Evolutionary conservation across 2,329 filamentous ascomycete species (phyloP).

Genomic region (Coniella vitis): DNA sequence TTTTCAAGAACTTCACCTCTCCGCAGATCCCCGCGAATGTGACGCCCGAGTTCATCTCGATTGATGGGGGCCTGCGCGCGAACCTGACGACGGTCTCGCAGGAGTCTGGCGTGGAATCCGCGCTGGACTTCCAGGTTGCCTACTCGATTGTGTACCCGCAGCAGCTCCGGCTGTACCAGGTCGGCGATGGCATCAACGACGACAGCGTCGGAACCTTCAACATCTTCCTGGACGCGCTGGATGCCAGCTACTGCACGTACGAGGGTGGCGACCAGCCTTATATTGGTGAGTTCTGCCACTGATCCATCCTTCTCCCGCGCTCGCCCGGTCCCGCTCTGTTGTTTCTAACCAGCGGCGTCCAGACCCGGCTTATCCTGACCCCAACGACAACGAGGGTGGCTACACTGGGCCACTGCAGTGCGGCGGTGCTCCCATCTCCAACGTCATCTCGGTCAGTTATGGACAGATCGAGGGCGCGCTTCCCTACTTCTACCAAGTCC

Average conservation of each 20-base stretch:
- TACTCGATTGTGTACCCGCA: constrained; percentile 35
- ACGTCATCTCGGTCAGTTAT: constrained; percentile 6
- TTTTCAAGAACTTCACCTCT: constrained; percentile 10
- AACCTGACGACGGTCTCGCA: constrained; percentile 13
- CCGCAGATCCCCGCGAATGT: constrained; percentile 12
- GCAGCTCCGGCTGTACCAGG: constrained; percentile 32
- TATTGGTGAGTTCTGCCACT: neutral
- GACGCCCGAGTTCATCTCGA: constrained; percentile 9
- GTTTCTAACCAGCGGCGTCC: too few relatives aligned
- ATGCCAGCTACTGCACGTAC: constrained; percentile 43
- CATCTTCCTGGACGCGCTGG: constrained; percentile 35
- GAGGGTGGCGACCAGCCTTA: constrained; percentile 8
- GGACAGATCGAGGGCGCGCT: constrained; percentile 5
- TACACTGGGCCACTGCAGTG: constrained; percentile 7
- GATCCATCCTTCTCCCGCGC: too few relatives aligned
- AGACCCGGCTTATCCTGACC: constrained; percentile 6
- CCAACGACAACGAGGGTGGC: constrained; percentile 6
- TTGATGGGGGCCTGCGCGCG: constrained; percentile 11
- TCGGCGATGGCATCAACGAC: constrained; percentile 34
- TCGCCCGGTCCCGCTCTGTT: too few relatives aligned
- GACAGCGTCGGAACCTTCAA: constrained; percentile 13
- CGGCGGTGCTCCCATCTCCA: constrained; percentile 3
- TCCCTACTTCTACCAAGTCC: constrained; percentile 45
- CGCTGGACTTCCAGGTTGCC: constrained; percentile 30
- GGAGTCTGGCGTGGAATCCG: constrained; percentile 26